Conservation (phyloP, 306 rosid species). For the Quillaja saponaria region DNA sequence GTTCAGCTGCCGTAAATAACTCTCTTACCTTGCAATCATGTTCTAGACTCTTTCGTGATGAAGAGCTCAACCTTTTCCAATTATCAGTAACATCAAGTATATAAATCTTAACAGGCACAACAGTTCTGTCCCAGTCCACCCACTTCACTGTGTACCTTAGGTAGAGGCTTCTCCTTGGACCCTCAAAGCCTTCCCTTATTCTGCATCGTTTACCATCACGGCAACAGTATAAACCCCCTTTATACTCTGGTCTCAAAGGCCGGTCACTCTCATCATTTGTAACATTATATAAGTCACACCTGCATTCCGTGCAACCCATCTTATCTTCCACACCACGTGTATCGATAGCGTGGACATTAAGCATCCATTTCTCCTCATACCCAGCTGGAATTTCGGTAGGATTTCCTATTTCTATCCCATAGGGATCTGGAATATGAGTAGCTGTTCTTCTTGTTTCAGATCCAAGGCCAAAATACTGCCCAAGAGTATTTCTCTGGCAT, state of each 20-base stretch:
- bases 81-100: slow-evolving; percentile 52
- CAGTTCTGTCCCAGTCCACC: slow-evolving; percentile 49
- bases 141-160: slow-evolving; percentile 53
- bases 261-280: slow-evolving; percentile 28
- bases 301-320: slow-evolving; percentile 55
- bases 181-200: slow-evolving; percentile 31
- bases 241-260: slow-evolving; percentile 39
- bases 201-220: slow-evolving; percentile 44
- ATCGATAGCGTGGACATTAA: slow-evolving; percentile 57
- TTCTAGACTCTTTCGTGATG: slow-evolving; percentile 5
- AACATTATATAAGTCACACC: slow-evolving; percentile 50
- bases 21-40: slow-evolving; percentile 42
- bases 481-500: slow-evolving; percentile 31
- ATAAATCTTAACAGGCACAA: slow-evolving; percentile 50
- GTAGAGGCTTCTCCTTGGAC: slow-evolving; percentile 43
- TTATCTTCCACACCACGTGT: slow-evolving; percentile 42
- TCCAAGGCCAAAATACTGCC: slow-evolving; percentile 56
- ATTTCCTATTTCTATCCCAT: slow-evolving; percentile 52
- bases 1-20: background rate
- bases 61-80: slow-evolving; percentile 13
- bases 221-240: slow-evolving; percentile 54
- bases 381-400: slow-evolving; percentile 39
- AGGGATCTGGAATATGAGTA: slow-evolving; percentile 45
- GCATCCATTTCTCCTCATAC: slow-evolving; percentile 52
- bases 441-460: slow-evolving; percentile 46